These are phyloP conservation scores for Dactylorhiza incarnata DNA, from an alignment of 106 monocot species.

Conservation along the genomic window DNA sequence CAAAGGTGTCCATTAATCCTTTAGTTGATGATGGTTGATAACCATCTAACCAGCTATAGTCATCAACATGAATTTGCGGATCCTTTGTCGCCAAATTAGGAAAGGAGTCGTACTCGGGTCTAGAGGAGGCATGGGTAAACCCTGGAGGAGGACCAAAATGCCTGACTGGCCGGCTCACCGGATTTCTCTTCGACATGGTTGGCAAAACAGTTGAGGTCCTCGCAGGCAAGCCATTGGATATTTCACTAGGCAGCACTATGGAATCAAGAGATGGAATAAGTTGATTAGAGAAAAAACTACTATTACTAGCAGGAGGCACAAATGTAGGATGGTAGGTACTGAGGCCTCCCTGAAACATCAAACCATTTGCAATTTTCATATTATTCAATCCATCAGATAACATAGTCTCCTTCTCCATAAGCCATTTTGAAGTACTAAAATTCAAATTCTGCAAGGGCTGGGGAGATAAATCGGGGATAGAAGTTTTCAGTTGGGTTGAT, in stretches of 20 bases:
- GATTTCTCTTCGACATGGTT: slow-evolving; percentile 41
- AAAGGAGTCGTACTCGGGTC: slow-evolving; percentile 21
- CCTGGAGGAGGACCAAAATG: slow-evolving; percentile 89
- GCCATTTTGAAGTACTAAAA: slow-evolving; percentile 39
- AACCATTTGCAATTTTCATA: slow-evolving; percentile 44
- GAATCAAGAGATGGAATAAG: slow-evolving; percentile 51
- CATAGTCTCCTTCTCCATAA: slow-evolving; percentile 30
- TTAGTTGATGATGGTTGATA: slow-evolving; percentile 38
- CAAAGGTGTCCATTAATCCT: slow-evolving; percentile 13
- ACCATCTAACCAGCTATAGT: slow-evolving; percentile 86
- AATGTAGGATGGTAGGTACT: slow-evolving; percentile 14
- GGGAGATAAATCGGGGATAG: slow-evolving; percentile 6
- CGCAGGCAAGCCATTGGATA: slow-evolving; percentile 17
- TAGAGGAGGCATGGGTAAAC: slow-evolving; percentile 41
- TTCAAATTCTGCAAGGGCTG: slow-evolving; percentile 22
- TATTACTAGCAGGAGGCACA: slow-evolving; percentile 9
- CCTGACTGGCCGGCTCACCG: slow-evolving; percentile 72
- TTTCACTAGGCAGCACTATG: slow-evolving; percentile 17
- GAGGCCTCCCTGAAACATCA: slow-evolving; percentile 20
- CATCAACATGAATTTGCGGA: slow-evolving; percentile 39
- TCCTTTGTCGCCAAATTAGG: slow-evolving; percentile 11
- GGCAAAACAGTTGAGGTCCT: slow-evolving; percentile 23
- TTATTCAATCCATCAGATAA: slow-evolving; percentile 33
- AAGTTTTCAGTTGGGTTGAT: slow-evolving; percentile 3
- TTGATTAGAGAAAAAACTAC: slow-evolving; percentile 11